These are phyloP conservation scores for Gaeumannomyces tritici DNA, from an alignment of 2,329 filamentous ascomycete genomes.

Conservation along the genomic window DNA sequence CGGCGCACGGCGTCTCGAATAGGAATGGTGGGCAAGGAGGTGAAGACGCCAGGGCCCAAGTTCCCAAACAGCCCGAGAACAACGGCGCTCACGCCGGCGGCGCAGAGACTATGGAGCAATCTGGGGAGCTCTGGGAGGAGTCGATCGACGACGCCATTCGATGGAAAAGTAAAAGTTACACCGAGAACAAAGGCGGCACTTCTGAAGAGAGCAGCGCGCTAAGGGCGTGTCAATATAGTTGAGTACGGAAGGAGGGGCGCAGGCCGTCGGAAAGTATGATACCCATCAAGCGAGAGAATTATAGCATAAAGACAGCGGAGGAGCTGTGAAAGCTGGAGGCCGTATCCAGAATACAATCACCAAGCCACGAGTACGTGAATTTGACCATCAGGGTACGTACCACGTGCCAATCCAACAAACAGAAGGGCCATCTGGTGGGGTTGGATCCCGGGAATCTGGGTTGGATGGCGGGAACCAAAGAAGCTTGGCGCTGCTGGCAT, in stretches of 20 bases:
- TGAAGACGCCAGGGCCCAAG: constrained; percentile 54
- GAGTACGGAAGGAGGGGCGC: not conserved
- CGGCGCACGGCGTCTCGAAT: constrained; percentile 54
- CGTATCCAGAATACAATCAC: too few relatives aligned
- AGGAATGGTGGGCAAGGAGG: constrained; percentile 49
- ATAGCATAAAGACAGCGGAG: too few relatives aligned
- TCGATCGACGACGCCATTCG: constrained; percentile 3
- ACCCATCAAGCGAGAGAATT: not conserved
- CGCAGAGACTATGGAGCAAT: constrained; percentile 56
- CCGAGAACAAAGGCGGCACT: constrained; percentile 1
- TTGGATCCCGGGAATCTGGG: not conserved
- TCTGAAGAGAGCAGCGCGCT: constrained; percentile 1
- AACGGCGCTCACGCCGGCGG: constrained; percentile 61
- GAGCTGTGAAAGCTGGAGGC: too few relatives aligned
- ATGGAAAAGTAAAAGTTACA: not conserved
- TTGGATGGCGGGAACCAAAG: not conserved
- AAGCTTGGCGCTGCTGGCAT: not conserved
- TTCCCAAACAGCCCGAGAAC: constrained; percentile 58
- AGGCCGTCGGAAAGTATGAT: not conserved
- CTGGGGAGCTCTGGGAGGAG: constrained; percentile 33
- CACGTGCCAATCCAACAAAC: too few relatives aligned
- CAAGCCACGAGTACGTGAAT: not conserved
- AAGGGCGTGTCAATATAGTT: not conserved
- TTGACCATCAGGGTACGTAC: not conserved
- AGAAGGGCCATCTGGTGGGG: not conserved